Conservation (phyloP, 2,329 filamentous ascomycete species). For the Alternaria brassicicola region DNA sequence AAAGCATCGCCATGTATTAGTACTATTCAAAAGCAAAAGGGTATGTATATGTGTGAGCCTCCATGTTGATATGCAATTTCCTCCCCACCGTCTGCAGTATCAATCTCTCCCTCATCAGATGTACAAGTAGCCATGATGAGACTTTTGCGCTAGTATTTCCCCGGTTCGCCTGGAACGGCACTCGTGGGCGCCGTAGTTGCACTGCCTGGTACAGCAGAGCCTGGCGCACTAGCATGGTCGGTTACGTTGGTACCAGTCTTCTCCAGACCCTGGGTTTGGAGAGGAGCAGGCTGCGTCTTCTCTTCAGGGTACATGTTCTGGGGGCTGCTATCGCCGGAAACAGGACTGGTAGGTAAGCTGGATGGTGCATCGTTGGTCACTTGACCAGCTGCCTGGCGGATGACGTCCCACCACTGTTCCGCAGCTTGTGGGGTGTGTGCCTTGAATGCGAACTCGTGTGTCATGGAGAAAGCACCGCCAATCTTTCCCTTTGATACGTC, state of each 20-base stretch:
- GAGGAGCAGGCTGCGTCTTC: conserved; percentile 26
- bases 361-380: conserved; percentile 51
- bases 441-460: conserved; percentile 84
- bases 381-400: conserved; percentile 65
- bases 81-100: not conserved
- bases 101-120: not conserved
- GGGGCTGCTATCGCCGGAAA: conserved; percentile 29
- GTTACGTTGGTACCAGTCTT: conserved; percentile 22
- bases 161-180: conserved; percentile 39
- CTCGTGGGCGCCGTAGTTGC: conserved; percentile 20
- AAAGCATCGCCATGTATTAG: conserved; percentile 4
- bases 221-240: conserved; percentile 22
- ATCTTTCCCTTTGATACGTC: conserved; percentile 79
- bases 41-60: conserved; percentile 3
- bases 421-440: conserved; percentile 81
- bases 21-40: not conserved
- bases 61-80: not conserved
- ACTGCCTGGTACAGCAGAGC: conserved; percentile 8
- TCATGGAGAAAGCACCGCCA: conserved; percentile 79
- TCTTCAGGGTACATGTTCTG: not conserved
- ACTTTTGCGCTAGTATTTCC: conserved; percentile 30
- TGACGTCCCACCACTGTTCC: conserved; percentile 81
- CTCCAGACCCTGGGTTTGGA: conserved; percentile 44
- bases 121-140: not conserved
- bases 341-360: conserved; percentile 47